phyloP scores from a whole-genome alignment of 139 green algal genomes.

The Picochlorum sp. region DNA sequence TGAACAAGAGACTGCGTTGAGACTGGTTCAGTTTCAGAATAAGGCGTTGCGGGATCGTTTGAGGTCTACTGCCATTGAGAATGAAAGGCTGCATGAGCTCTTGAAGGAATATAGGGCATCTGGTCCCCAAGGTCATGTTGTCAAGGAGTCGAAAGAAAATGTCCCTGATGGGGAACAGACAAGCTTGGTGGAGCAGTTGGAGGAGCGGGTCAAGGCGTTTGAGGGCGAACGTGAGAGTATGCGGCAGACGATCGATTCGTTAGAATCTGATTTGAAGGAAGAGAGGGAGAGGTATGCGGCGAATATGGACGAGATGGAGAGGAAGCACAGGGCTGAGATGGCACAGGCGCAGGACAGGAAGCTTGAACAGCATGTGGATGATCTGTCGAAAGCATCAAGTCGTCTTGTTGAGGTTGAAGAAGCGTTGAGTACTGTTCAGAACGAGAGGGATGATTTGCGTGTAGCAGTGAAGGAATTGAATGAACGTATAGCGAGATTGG shows the following conservation, averaged over 20 bases:
- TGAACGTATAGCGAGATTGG: not conserved
- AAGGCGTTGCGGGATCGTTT: slow-evolving; percentile 8
- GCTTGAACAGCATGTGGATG: too few relatives aligned
- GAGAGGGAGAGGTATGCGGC: not conserved
- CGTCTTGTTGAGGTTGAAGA: too few relatives aligned
- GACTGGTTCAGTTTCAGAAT: slow-evolving; percentile 11
- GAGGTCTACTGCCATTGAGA: slow-evolving; percentile 2
- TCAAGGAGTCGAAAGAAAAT: too few relatives aligned
- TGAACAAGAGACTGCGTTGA: slow-evolving; percentile 7
- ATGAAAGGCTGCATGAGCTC: slow-evolving; percentile 6
- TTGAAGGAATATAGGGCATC: not conserved
- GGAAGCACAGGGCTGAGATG: too few relatives aligned
- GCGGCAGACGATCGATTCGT: not conserved
- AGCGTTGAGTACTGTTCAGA: not conserved
- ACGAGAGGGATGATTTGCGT: not conserved
- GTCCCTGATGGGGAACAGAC: too few relatives aligned
- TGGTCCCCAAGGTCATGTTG: too few relatives aligned
- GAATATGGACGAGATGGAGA: too few relatives aligned
- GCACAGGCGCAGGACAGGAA: too few relatives aligned
- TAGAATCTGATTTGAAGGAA: not conserved
- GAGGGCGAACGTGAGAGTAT: not conserved
- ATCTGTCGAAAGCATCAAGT: too few relatives aligned
- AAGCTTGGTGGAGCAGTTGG: slow-evolving; percentile 3
- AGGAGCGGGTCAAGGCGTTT: not conserved
- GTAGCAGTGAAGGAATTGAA: not conserved